These are phyloP conservation scores for Salvia rosmarinus DNA, from an alignment of 257 asterid genomes.

Conservation along the genomic window DNA sequence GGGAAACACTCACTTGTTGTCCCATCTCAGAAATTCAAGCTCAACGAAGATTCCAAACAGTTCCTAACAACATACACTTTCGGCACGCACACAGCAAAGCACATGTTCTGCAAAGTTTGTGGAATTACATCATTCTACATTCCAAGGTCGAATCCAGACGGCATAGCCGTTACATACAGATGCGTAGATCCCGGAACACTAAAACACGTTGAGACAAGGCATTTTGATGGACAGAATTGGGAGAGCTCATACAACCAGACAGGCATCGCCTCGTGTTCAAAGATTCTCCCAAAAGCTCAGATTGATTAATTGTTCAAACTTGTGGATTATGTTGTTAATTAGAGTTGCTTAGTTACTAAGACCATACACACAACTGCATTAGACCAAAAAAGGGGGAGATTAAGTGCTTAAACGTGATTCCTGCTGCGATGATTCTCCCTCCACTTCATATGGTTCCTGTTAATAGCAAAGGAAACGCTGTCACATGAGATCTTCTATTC, in stretches of 20 bases:
- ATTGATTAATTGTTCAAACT: constrained; percentile 26
- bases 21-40: constrained; percentile 69
- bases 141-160: constrained; percentile 86
- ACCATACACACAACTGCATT: neutral
- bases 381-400: neutral
- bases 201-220: constrained; percentile 65
- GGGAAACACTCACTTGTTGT: constrained; percentile 78
- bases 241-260: constrained; percentile 50
- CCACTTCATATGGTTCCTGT: too few relatives aligned
- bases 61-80: constrained; percentile 76
- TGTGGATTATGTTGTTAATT: neutral
- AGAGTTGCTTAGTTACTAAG: neutral
- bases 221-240: constrained; percentile 74
- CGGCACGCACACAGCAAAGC: constrained; percentile 83
- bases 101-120: constrained; percentile 81
- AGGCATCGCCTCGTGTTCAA: constrained; percentile 58
- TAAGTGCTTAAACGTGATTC: too few relatives aligned
- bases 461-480: too few relatives aligned
- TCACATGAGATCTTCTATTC: too few relatives aligned
- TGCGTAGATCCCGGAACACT: constrained; percentile 80
- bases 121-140: constrained; percentile 86
- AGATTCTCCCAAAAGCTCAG: constrained; percentile 30
- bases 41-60: constrained; percentile 61
- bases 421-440: too few relatives aligned
- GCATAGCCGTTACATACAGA: constrained; percentile 54